phyloP scores from a whole-genome alignment of 2,329 filamentous ascomycete species.

The Biscogniauxia marginata region DNA sequence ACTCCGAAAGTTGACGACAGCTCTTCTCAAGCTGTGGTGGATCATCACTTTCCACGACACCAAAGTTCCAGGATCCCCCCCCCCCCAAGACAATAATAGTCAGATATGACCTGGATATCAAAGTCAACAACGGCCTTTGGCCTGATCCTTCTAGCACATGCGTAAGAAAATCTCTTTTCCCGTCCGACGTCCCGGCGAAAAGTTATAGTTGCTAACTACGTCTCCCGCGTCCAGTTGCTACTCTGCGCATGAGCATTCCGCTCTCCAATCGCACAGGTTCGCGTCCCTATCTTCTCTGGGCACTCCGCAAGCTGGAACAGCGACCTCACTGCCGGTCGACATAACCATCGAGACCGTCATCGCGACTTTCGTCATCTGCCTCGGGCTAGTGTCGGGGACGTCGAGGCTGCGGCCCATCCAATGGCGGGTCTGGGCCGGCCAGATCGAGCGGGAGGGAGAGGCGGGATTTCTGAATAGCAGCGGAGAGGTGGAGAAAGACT shows the following conservation, averaged over 20 bases:
- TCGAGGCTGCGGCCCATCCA: conserved; percentile 80
- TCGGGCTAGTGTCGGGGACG: conserved; percentile 78
- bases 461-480: conserved; percentile 54
- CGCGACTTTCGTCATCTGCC: conserved; percentile 75
- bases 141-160: conserved; percentile 76
- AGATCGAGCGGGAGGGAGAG: conserved; percentile 75
- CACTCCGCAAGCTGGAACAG: conserved; percentile 40
- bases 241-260: conserved; percentile 89
- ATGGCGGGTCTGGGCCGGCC: conserved; percentile 78
- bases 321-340: conserved; percentile 69
- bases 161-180: conserved; percentile 57
- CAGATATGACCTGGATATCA: conserved; percentile 68
- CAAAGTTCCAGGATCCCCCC: not conserved
- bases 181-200: not conserved
- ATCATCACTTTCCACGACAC: conserved; percentile 5
- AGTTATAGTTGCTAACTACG: conserved; percentile 9
- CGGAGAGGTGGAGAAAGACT: conserved; percentile 68
- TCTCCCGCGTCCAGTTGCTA: conserved; percentile 67
- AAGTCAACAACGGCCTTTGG: conserved; percentile 71
- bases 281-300: conserved; percentile 47
- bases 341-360: conserved; percentile 84
- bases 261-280: conserved; percentile 60
- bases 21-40: conserved; percentile 1
- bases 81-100: not conserved
- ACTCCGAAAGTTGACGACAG: not conserved